Evolutionary conservation across 2,329 filamentous ascomycete genomes (phyloP), one percentile per base, ranked within the genome.

Genomic region (Cladosporium sphaerospermum): DNA sequence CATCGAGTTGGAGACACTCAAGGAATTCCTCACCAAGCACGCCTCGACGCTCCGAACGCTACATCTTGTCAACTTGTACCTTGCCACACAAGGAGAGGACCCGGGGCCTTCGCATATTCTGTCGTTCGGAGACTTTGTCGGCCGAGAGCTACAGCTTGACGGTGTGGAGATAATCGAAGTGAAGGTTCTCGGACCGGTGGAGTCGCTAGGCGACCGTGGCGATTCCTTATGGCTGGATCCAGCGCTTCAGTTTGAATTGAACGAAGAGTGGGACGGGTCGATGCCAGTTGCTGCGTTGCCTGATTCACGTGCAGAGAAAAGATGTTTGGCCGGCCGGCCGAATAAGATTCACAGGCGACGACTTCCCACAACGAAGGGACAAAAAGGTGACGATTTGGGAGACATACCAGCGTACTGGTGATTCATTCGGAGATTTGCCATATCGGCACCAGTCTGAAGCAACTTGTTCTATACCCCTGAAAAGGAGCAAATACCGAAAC

Each of bases 41-140:
- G 50, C 44, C 3, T 36, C 50, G 9, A 46, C 50, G 4, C 34
- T 53, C 4, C 50, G 43, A 31, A 32, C 28, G 0, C 34, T 53
- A n/a, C 50, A 53, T 33, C 43, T 53, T 7, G 41, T 45, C 34
- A 46, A 53, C 36, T 40, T 42, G 40, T 32, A 46, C 23, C 28
- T 45, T 10, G 31, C 43, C 23, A 14, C 23, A 3, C 5, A 28
- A 28, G 23, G 7, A 28, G 23, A 28, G 4, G 2, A 46, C n/a
- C 33, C 4, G 42, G 7, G 11, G 4, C 10, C 34, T 32, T 32
- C 16, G 9, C 10, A 31, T n/a, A 3, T 23, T 45, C 16, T 14
- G 2, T 5, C 10, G 14, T 23, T 52, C 32, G 16, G 2, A 2
- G 11, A 28, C 9, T 50, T 7, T 2, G 14, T 50, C 3, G 47